Conservation (phyloP, 495 filamentous ascomycete species). For the Bryoglossum gracile region DNA sequence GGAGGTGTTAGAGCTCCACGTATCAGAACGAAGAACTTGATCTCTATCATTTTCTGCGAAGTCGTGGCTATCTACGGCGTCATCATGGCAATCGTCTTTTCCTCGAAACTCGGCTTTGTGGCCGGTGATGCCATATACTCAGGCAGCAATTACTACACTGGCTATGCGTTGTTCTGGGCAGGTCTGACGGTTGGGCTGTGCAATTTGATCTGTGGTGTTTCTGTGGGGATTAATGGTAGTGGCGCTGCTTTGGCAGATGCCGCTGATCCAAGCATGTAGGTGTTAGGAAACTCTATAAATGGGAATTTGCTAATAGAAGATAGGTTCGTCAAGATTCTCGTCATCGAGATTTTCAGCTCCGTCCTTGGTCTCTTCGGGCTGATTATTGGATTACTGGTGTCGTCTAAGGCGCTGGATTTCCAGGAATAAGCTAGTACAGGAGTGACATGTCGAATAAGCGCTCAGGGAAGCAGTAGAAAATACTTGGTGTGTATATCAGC, state of each 20-base stretch:
- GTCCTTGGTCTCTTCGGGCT: constrained; percentile 96
- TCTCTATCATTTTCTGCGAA: constrained; percentile 99
- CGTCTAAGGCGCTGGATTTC: constrained; percentile 73
- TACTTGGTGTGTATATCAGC: constrained; percentile 18
- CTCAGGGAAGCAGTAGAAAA: neutral
- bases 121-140: constrained; percentile 48
- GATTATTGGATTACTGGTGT: constrained; percentile 86
- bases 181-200: constrained; percentile 90
- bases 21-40: constrained; percentile 98
- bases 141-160: constrained; percentile 80
- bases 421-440: neutral
- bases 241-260: constrained; percentile 95
- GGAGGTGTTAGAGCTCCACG: constrained; percentile 92
- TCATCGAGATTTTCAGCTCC: constrained; percentile 99
- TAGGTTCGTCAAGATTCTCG: constrained; percentile 97
- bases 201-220: constrained; percentile 92
- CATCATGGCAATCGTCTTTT: constrained; percentile 99
- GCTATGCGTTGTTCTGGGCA: constrained; percentile 92
- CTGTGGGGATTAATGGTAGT: constrained; percentile 96
- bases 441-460: neutral
- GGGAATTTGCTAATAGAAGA: constrained; percentile 11
- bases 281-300: constrained; percentile 20
- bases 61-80: constrained; percentile 99
- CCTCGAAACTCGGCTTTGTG: constrained; percentile 65
- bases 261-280: constrained; percentile 83